Base-by-base conservation (phyloP, 169 alveolate genomes). In the Plasmodium inui region DNA sequence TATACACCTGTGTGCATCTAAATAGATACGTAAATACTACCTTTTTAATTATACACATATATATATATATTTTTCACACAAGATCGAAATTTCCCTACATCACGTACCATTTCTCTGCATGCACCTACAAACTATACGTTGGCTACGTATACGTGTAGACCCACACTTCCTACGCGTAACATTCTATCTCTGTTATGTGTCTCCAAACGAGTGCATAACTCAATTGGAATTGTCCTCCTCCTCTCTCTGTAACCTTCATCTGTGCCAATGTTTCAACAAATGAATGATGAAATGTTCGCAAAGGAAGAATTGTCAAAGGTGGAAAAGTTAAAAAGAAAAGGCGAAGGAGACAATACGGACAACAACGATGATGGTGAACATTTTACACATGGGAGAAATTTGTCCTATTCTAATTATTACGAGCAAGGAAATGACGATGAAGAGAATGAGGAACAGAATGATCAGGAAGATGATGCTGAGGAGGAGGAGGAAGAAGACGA, bases 251-350 rank as follows among this genome's bases (percentile, higher is more conserved):
- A 28, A n/a, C 53, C 53, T 50, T 28, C 37, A 22, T 41, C 44
- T 26, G n/a, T 7, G 30, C 22, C n/a, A 70, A 14, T 71, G 70
- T 19, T 67, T 83, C 32, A 44, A 70, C 73, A 32, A 44, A 67
- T 71, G 82, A 70, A 83, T 72, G 70, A 83, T 83, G 92, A 83
- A 70, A 67, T 83, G 92, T 7, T 53, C 30, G 92, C 79, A 83
- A 83, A 83, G 76, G 92, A 72, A 67, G 76, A 83, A 26, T 39
- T 71, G 74, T 57, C 89, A 72, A 70, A 53, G 61, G 34, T 17
- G 44, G 83, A 72, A 44, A 83, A 53, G 50, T 6, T 83, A 53
- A 70, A 32, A 53, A 83, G 76, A 30, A 82, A 53, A 32, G 50
- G 53, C 28, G 78, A n/a, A 17, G 67, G 82, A 14, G 32, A 28